Base-by-base conservation (phyloP, 75 land plant species). In the Sequoia sempervirens region DNA sequence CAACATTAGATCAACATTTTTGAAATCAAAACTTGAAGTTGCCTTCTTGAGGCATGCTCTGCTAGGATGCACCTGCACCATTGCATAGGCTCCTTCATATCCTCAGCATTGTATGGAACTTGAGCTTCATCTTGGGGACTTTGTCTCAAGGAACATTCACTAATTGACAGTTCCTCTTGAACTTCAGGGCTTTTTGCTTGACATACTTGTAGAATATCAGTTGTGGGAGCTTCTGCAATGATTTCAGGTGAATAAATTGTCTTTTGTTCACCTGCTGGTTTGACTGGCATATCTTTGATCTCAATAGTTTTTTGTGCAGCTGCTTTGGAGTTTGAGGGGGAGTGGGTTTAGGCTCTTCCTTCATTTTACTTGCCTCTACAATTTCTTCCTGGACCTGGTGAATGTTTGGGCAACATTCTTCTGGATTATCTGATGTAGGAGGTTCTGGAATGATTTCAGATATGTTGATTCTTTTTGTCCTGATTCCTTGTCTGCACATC, bases 301-400 rank as follows among this genome's bases (percentile, higher is more conserved):
- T 69, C 72, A 28, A 7, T 28, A 30, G 12, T 28, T 30, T 5
- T 9, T 28, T 69, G 30, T 69, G 34, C 72, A 69, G 72, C 34
- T 69, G 72, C 72, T 69, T n/a, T 69, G 72, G 72, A 69, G 72
- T 69, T 69, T 69, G 72, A 26, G 20, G 23, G 30, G 72, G 72
- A n/a, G 34, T 30, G 10, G 34, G 34, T 18, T n/a, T 69, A 69
- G 11, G 32, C 12, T 69, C 72, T 28, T 69, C 72, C 13, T 69
- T 69, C 13, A 69, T 69, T 69, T 66, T 30, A 66, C 70, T 26
- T 26, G 70, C 58, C 70, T 66, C 9, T 66, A n/a, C 26, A 66
- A n/a, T 23, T 23, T 66, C 70, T 66, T 66, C 47, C 47, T 7
- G 72, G 12, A 30, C 72, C 30, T 69, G 10, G 13, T 28, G 11